These are phyloP conservation scores for Zygosaccharomyces siamensis DNA, from an alignment of 805 yeast species.

Conservation along the genomic window DNA sequence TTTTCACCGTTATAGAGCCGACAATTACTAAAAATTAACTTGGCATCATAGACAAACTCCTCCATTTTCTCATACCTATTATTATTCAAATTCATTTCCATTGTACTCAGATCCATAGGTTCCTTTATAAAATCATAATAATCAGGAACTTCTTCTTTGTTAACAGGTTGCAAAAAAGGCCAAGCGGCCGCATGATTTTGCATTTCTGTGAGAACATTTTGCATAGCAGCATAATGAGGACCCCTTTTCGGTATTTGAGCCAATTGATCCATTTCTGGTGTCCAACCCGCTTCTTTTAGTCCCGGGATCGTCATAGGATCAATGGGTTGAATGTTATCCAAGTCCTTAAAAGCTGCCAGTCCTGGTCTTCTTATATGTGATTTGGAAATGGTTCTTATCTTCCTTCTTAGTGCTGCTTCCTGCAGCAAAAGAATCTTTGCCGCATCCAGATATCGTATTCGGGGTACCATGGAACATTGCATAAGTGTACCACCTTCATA, in stretches of 20 bases:
- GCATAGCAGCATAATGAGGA: conserved; percentile 93
- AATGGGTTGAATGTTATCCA: conserved; percentile 44
- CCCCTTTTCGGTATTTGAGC: conserved; percentile 93
- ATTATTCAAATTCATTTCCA: conserved; percentile 89
- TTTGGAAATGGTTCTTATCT: conserved; percentile 72
- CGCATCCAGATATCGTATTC: conserved; percentile 81
- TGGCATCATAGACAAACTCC: conserved; percentile 84
- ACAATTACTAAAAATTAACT: conserved; percentile 84
- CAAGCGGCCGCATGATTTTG: conserved; percentile 95
- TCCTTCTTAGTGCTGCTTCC: conserved; percentile 83
- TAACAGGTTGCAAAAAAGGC: conserved; percentile 95
- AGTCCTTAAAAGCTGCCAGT: conserved; percentile 58
- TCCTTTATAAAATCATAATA: conserved; percentile 94
- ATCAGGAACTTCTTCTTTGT: conserved; percentile 90
- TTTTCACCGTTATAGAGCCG: conserved; percentile 88
- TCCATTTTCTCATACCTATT: conserved; percentile 89
- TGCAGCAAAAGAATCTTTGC: conserved; percentile 81
- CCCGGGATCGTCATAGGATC: conserved; percentile 90
- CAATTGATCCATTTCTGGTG: conserved; percentile 94
- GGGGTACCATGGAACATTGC: conserved; percentile 94
- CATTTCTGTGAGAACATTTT: conserved; percentile 77
- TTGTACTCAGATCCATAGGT: conserved; percentile 95
- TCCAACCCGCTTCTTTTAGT: conserved; percentile 91
- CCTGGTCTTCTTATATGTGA: conserved; percentile 84
- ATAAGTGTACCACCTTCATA: conserved; percentile 98